Base-by-base conservation (phyloP, 164 flowering plant genomes). In the Buxus sempervirens region DNA sequence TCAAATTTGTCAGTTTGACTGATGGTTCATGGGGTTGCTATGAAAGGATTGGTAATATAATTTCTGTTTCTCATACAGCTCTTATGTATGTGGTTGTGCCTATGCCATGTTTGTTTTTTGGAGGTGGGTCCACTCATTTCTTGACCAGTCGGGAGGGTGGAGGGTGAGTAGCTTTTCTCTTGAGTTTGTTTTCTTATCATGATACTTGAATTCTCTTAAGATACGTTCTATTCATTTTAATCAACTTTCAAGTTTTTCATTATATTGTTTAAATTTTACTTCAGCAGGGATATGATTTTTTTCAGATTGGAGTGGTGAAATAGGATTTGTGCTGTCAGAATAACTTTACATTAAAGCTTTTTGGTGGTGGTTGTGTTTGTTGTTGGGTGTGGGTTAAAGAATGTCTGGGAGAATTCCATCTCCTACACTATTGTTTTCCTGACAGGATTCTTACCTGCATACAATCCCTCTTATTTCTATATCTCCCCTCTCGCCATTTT, bases 71-170 rank as follows among this genome's bases (percentile, higher is more conserved):
- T 66, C 23, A 21, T 68, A 64, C 86, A 95, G 97, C 94, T 77
- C 88, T 95, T 36, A 92, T 92, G 96, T 94, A 94, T 71, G 90
- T 94, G 16, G 2, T 94, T 70, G 97, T 94, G 67, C 98, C 98
- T 14, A 94, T 94, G 98, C 98, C 98, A 62, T 94, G 98, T 73
- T 38, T 94, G 69, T 91, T 94, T 78, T 91, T 94, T 70, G 98
- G 98, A 54, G 97, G 93, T 62, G 98, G 98, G 9, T 82, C 96
- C 32, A 91, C 96, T 74, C 96, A 86, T 27, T 95, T 90, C 78
- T 77, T 95, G 69, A 84, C 75, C 58, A 90, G 93, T 77, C 85
- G 97, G 69, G 98, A 95, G 68, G 93, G 98, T 77, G 98, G 96
- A 24, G 91, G 94, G 97, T 95, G 66, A 83, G 92, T 80, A 48